These are phyloP conservation scores for Lentinula sp. DNA, from an alignment of 768 basidiomycete species.

Conservation along the genomic window DNA sequence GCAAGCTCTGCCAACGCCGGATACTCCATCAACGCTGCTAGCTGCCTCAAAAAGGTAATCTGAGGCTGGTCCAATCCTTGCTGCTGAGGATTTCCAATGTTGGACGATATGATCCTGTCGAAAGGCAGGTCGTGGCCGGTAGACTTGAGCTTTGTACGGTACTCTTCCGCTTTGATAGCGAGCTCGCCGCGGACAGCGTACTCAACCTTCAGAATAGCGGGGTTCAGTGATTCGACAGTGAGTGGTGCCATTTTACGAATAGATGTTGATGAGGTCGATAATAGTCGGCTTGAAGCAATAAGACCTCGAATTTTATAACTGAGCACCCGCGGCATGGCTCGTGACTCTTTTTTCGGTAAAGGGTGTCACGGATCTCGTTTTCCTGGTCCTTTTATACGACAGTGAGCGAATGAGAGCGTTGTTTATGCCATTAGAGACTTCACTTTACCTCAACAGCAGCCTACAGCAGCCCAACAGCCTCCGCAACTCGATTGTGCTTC, in stretches of 20 bases:
- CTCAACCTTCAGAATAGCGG: constrained; percentile 77
- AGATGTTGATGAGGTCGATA: not conserved
- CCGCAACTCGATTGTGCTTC: not conserved
- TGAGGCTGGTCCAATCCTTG: constrained; percentile 90
- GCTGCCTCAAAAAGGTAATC: constrained; percentile 90
- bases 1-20: constrained; percentile 78
- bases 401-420: not conserved
- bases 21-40: constrained; percentile 89
- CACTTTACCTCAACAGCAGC: constrained; percentile 1
- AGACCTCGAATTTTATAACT: not conserved
- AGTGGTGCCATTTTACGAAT: constrained; percentile 44
- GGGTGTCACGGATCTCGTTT: not conserved
- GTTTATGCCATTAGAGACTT: not conserved
- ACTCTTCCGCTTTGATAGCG: constrained; percentile 87
- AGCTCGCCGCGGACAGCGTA: constrained; percentile 98
- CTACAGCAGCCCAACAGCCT: not conserved
- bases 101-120: constrained; percentile 78
- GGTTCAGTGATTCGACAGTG: constrained; percentile 72
- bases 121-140: constrained; percentile 67
- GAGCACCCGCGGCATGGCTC: constrained; percentile 1
- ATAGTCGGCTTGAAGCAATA: not conserved
- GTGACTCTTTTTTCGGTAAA: not conserved
- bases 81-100: constrained; percentile 98
- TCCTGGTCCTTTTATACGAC: not conserved
- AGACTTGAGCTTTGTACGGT: constrained; percentile 64